phyloP scores from a whole-genome alignment of 148 eudicot genomes.

The Cornus florida region DNA sequence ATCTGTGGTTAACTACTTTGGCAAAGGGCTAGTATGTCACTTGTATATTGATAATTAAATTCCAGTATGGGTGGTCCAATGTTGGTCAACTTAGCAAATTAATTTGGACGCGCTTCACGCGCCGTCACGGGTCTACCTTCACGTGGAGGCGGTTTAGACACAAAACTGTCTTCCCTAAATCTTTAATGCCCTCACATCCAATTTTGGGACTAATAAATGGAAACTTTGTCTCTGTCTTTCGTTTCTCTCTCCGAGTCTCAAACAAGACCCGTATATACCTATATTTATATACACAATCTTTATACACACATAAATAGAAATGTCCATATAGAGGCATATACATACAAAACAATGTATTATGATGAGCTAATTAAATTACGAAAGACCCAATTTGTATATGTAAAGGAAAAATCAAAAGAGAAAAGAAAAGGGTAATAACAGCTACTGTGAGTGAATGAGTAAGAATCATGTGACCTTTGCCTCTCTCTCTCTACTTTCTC shows the following conservation, averaged over 20 bases:
- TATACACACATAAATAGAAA: no score
- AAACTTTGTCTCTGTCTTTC: neutral
- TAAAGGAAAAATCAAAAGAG: neutral
- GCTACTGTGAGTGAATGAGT: constrained; percentile 19
- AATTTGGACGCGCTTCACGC: neutral
- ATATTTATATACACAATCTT: no score
- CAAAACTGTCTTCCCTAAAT: neutral
- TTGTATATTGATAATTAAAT: no score
- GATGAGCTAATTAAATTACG: no score
- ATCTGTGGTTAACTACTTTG: no score
- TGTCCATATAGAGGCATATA: neutral
- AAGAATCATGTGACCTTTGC: constrained; percentile 36
- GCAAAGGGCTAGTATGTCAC: no score
- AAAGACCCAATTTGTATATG: neutral
- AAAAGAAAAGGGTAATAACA: neutral
- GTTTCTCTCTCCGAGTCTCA: neutral
- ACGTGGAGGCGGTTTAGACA: neutral
- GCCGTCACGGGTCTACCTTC: neutral
- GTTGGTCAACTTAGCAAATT: no score
- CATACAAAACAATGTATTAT: no score
- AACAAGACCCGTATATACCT: neutral
- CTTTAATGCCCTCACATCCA: neutral
- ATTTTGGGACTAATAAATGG: constrained; percentile 7
- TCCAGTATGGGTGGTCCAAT: no score
- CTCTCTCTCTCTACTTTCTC: neutral